phyloP scores from a whole-genome alignment of 2,329 filamentous ascomycete genomes.

The Orbilia oligospora region DNA sequence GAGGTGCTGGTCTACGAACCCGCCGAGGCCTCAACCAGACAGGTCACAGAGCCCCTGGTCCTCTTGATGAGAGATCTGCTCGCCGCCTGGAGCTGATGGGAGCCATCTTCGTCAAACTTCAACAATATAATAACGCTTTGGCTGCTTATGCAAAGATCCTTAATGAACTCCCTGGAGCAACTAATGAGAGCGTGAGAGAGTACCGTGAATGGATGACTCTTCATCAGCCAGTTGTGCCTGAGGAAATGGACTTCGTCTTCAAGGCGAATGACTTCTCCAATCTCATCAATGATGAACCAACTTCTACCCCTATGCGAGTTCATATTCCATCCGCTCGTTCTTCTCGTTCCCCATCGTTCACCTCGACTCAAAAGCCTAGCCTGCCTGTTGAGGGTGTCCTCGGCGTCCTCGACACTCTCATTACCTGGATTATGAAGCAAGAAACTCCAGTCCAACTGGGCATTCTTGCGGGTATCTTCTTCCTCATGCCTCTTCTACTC shows the following conservation, averaged over 20 bases:
- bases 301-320: constrained; percentile 43
- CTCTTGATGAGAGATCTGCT: constrained; percentile 54
- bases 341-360: constrained; percentile 50
- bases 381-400: constrained; percentile 41
- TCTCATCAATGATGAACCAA: constrained; percentile 35
- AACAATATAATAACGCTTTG: constrained; percentile 62
- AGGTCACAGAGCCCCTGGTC: constrained; percentile 49
- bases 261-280: constrained; percentile 55
- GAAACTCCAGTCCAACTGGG: constrained; percentile 54
- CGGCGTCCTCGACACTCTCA: constrained; percentile 38
- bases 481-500: constrained; percentile 49
- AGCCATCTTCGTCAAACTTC: constrained; percentile 63
- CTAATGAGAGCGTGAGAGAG: constrained; percentile 37
- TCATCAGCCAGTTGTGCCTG: constrained; percentile 54
- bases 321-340: constrained; percentile 48
- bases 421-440: constrained; percentile 51
- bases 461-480: constrained; percentile 49
- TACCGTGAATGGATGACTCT: constrained; percentile 55
- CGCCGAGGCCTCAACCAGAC: constrained; percentile 60
- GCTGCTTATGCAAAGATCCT: constrained; percentile 58
- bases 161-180: constrained; percentile 51
- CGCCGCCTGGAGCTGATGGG: constrained; percentile 62
- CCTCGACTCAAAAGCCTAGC: constrained; percentile 22
- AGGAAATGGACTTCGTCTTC: constrained; percentile 60
- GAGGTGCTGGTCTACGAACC: constrained; percentile 63